phyloP scores from a whole-genome alignment of 495 filamentous ascomycete genomes.

The Bryoglossum gracile region DNA sequence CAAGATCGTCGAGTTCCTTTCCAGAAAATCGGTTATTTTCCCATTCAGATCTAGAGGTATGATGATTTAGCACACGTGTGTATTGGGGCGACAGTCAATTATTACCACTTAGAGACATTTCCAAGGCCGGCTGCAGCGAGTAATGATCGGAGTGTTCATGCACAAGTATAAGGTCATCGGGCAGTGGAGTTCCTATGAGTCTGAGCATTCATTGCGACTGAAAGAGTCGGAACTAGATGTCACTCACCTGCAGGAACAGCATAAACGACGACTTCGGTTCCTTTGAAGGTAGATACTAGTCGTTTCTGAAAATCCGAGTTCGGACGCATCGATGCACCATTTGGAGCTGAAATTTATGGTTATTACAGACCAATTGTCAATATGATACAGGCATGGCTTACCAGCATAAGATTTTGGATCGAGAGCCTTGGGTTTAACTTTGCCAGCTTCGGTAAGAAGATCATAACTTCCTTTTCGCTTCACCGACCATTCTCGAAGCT shows the following conservation, averaged over 20 bases:
- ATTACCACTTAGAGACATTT: slow-evolving; percentile 5
- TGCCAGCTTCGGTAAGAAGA: slow-evolving; percentile 1
- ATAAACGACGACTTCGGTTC: slow-evolving; percentile 9
- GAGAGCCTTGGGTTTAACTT: slow-evolving; percentile 4
- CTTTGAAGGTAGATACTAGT: background rate
- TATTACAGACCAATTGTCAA: background rate
- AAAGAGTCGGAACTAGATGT: too few species aligned
- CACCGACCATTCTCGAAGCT: too few species aligned
- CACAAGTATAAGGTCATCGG: slow-evolving; percentile 9
- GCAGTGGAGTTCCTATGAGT: slow-evolving; percentile 3
- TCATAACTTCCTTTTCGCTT: too few species aligned
- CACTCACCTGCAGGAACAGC: slow-evolving; percentile 3
- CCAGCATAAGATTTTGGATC: slow-evolving; percentile 1
- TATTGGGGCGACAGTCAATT: background rate
- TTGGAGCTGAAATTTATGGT: slow-evolving; percentile 2
- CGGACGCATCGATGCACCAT: slow-evolving; percentile 9
- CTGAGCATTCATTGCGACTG: background rate
- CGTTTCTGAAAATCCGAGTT: slow-evolving; percentile 2
- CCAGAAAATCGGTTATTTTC: slow-evolving; percentile 6
- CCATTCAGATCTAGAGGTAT: slow-evolving; percentile 10
- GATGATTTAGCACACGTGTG: background rate
- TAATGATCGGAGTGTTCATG: slow-evolving; percentile 14
- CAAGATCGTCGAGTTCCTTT: slow-evolving; percentile 1
- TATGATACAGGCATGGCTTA: background rate
- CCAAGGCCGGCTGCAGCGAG: slow-evolving; percentile 8